Base-by-base conservation (phyloP, 1,284 basidiomycete genomes). In the Boletellus deceptivus region DNA sequence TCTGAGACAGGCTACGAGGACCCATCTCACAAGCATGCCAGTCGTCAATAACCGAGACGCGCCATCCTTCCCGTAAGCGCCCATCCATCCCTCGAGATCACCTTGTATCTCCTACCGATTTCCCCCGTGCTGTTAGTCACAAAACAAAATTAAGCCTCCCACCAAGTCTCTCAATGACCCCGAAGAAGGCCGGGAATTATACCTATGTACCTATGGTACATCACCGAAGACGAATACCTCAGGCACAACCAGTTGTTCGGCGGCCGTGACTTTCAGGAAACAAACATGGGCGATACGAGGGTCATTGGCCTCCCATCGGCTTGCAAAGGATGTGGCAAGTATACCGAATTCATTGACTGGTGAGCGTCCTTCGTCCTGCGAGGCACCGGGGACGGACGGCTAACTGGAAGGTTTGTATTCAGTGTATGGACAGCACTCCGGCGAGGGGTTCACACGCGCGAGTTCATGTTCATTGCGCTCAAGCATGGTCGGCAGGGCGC, bases 361-460 rank as follows among this genome's bases (percentile, higher is more conserved):
- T 58, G 9, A 11, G 49, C 42, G 11, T 4, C 9, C 27, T 35
- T 11, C 9, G 29, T 13, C 29, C 10, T 31, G 8, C 7, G 16
- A 25, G 16, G 24, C 29, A 31, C 29, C 11, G 29, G 29, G 29
- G 29, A 31, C 29, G 29, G 9, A 3, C 1, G 29, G 29, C 29
- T 31, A 11, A 31, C 29, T 8, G 29, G 10, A 11, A n/a, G 4
- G 10, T 43, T 14, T 29, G 7, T 13, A 17, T 38, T 22, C 24
- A 58, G 56, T 58, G 58, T 60, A 2, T 58, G 58, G 57, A 60
- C 57, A 3, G 57, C 57, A 13, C 57, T 58, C 4, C 51, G 52
- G n/a, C 46, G 57, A 11, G 57, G 57, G 2, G 55, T 58, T 3
- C 57, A 58, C 35, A 58, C 58, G 2, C 58, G 51, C 22, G 51